Conservation (phyloP, 768 basidiomycete species). For the Phlebiopsis gigantea region DNA sequence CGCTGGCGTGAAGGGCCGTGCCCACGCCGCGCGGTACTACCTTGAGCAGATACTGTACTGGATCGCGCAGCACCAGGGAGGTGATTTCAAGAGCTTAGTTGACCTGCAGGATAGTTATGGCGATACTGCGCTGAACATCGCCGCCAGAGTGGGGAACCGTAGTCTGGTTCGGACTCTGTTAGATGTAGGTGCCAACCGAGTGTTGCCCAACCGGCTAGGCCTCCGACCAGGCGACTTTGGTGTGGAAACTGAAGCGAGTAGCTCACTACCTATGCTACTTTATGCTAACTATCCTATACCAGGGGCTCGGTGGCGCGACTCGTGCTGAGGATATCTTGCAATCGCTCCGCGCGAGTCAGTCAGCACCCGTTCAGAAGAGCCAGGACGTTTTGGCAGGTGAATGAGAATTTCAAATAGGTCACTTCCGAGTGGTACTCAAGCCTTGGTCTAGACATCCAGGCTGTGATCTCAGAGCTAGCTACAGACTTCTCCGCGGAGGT, state of each 20-base stretch:
- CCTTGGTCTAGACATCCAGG: conserved; percentile 61
- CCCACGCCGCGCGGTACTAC: conserved; percentile 81
- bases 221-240: conserved; percentile 93
- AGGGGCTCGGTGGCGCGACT: conserved; percentile 69
- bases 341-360: conserved; percentile 65
- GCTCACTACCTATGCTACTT: too few relatives aligned
- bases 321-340: conserved; percentile 79
- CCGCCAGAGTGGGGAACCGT: conserved; percentile 88
- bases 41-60: conserved; percentile 84
- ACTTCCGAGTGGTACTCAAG: conserved; percentile 8
- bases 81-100: conserved; percentile 73
- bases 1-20: conserved; percentile 88
- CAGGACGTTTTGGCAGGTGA: conserved; percentile 84
- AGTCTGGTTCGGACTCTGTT: conserved; percentile 80
- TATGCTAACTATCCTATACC: too few relatives aligned
- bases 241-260: conserved; percentile 78
- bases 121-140: conserved; percentile 93
- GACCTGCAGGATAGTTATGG: conserved; percentile 94
- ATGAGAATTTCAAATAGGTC: conserved; percentile 11
- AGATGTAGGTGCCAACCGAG: conserved; percentile 90
- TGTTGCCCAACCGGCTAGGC: conserved; percentile 87
- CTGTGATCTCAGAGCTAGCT: conserved; percentile 76
- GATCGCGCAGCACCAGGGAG: conserved; percentile 73
- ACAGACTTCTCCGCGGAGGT: conserved; percentile 81
- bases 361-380: conserved; percentile 79